These are phyloP conservation scores for Corinectria fuckeliana DNA, from an alignment of 2,329 filamentous ascomycete species.

Conservation along the genomic window DNA sequence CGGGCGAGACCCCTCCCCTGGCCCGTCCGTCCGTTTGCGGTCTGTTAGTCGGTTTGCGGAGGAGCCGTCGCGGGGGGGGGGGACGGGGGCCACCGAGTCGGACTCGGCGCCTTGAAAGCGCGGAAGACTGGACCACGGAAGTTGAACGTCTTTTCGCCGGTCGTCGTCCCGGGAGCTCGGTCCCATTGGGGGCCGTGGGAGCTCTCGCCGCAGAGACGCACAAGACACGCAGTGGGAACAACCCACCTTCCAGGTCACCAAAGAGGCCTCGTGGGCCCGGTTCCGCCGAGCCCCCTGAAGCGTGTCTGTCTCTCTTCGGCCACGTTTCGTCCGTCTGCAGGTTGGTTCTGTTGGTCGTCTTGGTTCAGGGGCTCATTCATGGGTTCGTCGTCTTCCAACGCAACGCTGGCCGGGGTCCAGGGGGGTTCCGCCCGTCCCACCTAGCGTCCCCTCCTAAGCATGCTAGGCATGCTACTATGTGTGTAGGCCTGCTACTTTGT, in stretches of 20 bases:
- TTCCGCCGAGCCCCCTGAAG: not conserved
- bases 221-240: not conserved
- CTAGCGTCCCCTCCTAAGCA: not conserved
- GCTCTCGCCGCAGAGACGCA: not conserved
- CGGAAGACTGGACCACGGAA: too few species aligned
- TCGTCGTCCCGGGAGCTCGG: not conserved
- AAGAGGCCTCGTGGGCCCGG: conserved; percentile 6
- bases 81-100: too few species aligned
- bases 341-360: conserved; percentile 2
- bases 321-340: not conserved
- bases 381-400: conserved; percentile 5
- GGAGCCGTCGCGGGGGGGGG: too few species aligned
- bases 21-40: too few species aligned
- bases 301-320: not conserved
- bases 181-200: not conserved
- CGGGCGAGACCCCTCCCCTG: not conserved
- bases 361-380: conserved; percentile 1
- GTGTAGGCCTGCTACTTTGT: too few species aligned
- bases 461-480: too few species aligned
- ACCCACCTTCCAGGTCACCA: not conserved
- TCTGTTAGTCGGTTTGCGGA: too few species aligned
- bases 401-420: conserved; percentile 3
- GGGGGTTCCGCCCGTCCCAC: conserved; percentile 7
- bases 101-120: too few species aligned
- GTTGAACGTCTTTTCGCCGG: not conserved